phyloP scores from a whole-genome alignment of 352 stramenopile genomes.

The Pythium sukuiense region DNA sequence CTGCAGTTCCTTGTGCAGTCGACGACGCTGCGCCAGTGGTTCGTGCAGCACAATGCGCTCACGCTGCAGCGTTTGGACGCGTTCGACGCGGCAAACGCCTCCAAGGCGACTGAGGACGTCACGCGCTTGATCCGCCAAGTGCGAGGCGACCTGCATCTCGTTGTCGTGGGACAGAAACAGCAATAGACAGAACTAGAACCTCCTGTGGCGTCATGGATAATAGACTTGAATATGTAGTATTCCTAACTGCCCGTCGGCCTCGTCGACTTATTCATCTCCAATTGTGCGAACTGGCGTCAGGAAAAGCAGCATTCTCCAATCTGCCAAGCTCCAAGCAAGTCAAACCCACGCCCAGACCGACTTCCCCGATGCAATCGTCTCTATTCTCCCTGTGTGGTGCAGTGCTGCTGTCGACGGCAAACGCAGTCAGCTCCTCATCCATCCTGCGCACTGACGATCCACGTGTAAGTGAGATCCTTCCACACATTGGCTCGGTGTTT shows the following conservation, averaged over 20 bases:
- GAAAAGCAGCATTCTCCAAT: neutral
- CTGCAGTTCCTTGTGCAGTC: constrained; percentile 56
- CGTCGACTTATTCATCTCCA: neutral
- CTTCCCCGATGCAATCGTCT: constrained; percentile 1
- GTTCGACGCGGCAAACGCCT: constrained; percentile 22
- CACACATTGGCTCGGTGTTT: too few species aligned
- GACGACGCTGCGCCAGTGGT: constrained; percentile 28
- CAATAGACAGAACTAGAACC: constrained; percentile 18
- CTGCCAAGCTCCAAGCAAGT: neutral
- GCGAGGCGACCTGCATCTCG: constrained; percentile 59
- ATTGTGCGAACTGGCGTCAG: neutral
- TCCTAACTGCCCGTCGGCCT: neutral
- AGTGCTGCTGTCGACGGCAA: neutral
- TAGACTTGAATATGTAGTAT: constrained; percentile 13
- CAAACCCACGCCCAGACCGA: neutral
- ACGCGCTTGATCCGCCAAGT: constrained; percentile 48
- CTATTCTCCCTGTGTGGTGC: neutral
- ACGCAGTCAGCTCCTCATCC: too few species aligned
- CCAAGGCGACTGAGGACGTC: constrained; percentile 36
- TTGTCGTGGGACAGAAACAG: constrained; percentile 35
- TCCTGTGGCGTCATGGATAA: constrained; percentile 7
- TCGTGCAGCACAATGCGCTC: constrained; percentile 40
- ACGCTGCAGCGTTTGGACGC: constrained; percentile 27
- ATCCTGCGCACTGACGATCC: constrained; percentile 30
- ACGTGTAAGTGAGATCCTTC: constrained; percentile 29